These are phyloP conservation scores for Pleurotus ostreatus DNA, from an alignment of 768 basidiomycete species.

Conservation along the genomic window DNA sequence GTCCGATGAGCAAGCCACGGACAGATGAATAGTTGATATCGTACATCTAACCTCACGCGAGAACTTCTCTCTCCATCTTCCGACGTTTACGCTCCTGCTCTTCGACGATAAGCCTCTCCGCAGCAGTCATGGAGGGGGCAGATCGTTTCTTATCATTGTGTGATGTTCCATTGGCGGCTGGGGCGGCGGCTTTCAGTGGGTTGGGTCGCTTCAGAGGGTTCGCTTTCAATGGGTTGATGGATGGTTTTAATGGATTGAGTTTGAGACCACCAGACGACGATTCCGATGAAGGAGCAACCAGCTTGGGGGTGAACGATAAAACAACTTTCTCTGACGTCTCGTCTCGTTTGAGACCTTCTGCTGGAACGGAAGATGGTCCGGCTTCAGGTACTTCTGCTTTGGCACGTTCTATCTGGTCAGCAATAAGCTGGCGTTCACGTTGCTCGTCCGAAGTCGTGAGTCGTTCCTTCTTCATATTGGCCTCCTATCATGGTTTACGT, in stretches of 20 bases:
- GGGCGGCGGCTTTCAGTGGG: slow-evolving; percentile 57
- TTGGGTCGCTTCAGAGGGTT: slow-evolving; percentile 75
- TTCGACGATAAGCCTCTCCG: slow-evolving; percentile 83
- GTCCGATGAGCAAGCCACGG: too few species aligned
- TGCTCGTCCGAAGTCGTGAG: slow-evolving; percentile 91
- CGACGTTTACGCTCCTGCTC: slow-evolving; percentile 88
- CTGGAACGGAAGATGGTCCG: slow-evolving; percentile 32
- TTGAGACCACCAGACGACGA: slow-evolving; percentile 45
- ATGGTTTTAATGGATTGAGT: slow-evolving; percentile 57
- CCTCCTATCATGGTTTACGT: slow-evolving; percentile 46
- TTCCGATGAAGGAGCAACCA: slow-evolving; percentile 25
- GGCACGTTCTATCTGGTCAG: slow-evolving; percentile 93
- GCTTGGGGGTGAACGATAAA: slow-evolving; percentile 64
- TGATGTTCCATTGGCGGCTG: slow-evolving; percentile 26
- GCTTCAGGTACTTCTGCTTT: slow-evolving; percentile 36
- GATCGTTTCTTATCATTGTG: slow-evolving; percentile 59
- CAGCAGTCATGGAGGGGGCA: slow-evolving; percentile 68
- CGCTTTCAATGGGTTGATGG: slow-evolving; percentile 56
- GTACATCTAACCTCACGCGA: slow-evolving; percentile 13
- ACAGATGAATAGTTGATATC: neutral
- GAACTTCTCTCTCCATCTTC: slow-evolving; percentile 56
- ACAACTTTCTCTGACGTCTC: slow-evolving; percentile 73
- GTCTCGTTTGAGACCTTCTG: slow-evolving; percentile 67
- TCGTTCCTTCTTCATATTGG: slow-evolving; percentile 87
- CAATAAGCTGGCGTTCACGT: slow-evolving; percentile 82